A percentile compares a stretch with the other conserved stretches of the same genome.
Evolutionary conservation across 2,329 filamentous ascomycete genomes (phyloP).

Genomic region (Aaosphaeria arxii): DNA sequence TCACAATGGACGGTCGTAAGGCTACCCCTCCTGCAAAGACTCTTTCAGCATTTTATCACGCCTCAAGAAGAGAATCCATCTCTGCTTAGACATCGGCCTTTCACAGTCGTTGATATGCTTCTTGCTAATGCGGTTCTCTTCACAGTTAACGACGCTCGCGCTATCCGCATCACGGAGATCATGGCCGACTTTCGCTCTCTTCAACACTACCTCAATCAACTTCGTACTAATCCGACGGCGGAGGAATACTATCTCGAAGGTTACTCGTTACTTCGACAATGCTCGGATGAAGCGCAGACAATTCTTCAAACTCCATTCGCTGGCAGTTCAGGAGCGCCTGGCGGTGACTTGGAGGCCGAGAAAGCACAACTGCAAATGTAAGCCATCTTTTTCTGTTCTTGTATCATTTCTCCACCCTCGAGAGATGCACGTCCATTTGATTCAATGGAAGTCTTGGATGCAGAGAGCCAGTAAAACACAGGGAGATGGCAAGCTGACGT

Average conservation of each 20-base stretch:
- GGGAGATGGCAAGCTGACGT: constrained; percentile 13
- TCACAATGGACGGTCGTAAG: constrained; percentile 59
- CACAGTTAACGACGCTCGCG: constrained; percentile 62
- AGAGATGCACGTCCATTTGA: background rate
- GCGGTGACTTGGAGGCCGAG: constrained; percentile 51
- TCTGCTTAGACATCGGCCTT: background rate
- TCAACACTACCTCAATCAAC: constrained; percentile 56
- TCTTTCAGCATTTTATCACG: background rate
- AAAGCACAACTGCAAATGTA: constrained; percentile 58
- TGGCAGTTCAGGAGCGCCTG: constrained; percentile 39
- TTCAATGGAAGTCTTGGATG: background rate
- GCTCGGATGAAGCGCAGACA: constrained; percentile 52
- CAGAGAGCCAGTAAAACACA: background rate
- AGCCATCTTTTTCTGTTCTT: constrained; percentile 8
- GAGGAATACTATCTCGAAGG: constrained; percentile 60
- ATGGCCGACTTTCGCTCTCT: constrained; percentile 63
- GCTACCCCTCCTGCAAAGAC: constrained; percentile 10
- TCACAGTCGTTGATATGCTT: background rate
- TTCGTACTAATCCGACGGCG: constrained; percentile 49
- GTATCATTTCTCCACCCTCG: background rate
- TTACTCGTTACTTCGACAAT: constrained; percentile 57
- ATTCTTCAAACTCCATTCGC: constrained; percentile 55
- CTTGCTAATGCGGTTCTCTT: constrained; percentile 10
- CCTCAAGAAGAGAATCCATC: background rate
- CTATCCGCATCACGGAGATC: constrained; percentile 61